These are phyloP conservation scores for Terana coerulea DNA, from an alignment of 768 basidiomycete species.

Conservation along the genomic window DNA sequence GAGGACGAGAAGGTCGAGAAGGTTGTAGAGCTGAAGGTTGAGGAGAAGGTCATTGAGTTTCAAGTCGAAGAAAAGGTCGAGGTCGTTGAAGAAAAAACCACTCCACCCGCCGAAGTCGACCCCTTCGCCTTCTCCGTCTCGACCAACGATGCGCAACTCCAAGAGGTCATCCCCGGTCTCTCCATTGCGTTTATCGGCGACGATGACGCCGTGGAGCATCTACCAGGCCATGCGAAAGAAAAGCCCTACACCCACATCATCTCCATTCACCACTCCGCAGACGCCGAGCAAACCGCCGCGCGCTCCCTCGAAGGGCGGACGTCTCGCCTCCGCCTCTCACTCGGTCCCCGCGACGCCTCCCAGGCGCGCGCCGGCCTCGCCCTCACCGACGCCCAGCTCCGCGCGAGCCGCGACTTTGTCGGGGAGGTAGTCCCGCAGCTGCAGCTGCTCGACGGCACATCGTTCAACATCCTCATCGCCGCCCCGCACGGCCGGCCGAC, in stretches of 20 bases:
- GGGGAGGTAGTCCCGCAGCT: slow-evolving; percentile 35
- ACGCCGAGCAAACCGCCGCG: neutral
- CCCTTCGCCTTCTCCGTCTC: slow-evolving; percentile 1
- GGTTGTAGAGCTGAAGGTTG: neutral
- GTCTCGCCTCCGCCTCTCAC: slow-evolving; percentile 18
- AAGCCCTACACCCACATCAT: slow-evolving; percentile 25
- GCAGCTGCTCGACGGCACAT: neutral
- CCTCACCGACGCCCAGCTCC: slow-evolving; percentile 33
- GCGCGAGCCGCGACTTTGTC: slow-evolving; percentile 41
- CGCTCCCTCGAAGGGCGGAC: slow-evolving; percentile 2
- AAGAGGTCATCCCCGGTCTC: slow-evolving; percentile 22
- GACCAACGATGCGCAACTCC: slow-evolving; percentile 14
- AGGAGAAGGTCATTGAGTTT: neutral
- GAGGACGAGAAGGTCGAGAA: slow-evolving; percentile 8
- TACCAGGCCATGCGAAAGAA: slow-evolving; percentile 6
- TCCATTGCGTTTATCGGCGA: slow-evolving; percentile 20
- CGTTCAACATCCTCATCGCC: slow-evolving; percentile 24
- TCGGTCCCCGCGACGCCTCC: slow-evolving; percentile 12
- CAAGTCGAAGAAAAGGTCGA: neutral
- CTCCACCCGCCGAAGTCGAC: neutral
- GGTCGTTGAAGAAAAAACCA: neutral
- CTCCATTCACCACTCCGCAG: slow-evolving; percentile 18
- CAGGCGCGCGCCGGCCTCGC: slow-evolving; percentile 16
- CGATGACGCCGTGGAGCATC: slow-evolving; percentile 1
- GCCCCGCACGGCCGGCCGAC: slow-evolving; percentile 26